Evolutionary conservation across 768 basidiomycete genomes (phyloP).

Genomic region (Mycena chlorophos): DNA sequence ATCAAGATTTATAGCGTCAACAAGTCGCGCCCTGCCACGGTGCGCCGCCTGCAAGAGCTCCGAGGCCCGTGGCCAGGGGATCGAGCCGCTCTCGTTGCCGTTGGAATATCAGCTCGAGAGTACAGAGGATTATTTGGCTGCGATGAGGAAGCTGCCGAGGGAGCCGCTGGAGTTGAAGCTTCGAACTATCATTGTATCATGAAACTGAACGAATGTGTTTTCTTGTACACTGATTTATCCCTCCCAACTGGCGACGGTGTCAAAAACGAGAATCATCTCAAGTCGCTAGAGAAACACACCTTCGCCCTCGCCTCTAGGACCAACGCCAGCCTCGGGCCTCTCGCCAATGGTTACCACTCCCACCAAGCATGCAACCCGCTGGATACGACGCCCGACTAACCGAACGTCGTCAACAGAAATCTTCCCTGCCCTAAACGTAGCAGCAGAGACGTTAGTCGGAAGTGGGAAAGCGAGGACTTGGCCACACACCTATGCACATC

Average conservation of each 20-base stretch:
- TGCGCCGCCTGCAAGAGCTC: slow-evolving; percentile 42
- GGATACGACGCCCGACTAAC: no score
- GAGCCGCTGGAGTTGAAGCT: slow-evolving; percentile 28
- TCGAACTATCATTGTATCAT: not conserved
- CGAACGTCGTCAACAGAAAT: no score
- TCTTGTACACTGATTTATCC: not conserved
- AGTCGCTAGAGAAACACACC: not conserved
- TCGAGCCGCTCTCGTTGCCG: slow-evolving; percentile 44
- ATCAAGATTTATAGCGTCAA: slow-evolving; percentile 59
- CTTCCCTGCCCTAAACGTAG: no score
- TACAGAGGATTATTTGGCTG: slow-evolving; percentile 31
- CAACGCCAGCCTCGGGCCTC: no score
- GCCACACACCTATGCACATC: no score
- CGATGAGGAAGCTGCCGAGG: slow-evolving; percentile 29
- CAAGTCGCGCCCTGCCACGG: slow-evolving; percentile 41
- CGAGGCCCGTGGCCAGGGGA: slow-evolving; percentile 36
- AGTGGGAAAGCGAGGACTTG: no score
- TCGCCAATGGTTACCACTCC: no score
- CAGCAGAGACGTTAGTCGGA: no score
- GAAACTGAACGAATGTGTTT: no score
- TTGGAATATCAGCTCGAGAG: slow-evolving; percentile 38
- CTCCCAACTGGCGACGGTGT: not conserved
- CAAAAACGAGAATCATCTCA: not conserved
- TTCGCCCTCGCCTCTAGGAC: not conserved
- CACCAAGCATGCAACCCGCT: no score